phyloP scores from a whole-genome alignment of 257 asterid species.

The Fraxinus excelsior region DNA sequence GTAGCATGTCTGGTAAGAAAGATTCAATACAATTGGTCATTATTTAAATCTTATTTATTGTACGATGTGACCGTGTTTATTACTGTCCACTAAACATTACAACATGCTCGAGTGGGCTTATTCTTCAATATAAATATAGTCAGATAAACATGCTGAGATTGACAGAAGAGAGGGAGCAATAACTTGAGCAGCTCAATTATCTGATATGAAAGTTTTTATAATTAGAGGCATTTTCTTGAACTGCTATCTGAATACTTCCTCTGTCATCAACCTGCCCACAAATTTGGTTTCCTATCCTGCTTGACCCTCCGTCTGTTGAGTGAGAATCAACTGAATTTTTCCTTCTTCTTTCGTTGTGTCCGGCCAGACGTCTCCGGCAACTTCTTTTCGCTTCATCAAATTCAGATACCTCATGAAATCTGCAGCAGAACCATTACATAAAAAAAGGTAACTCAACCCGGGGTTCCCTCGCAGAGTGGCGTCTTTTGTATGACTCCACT shows the following conservation, averaged over 20 bases:
- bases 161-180: conserved; percentile 94
- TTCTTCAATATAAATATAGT: neutral
- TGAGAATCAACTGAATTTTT: conserved; percentile 44
- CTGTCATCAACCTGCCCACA: conserved; percentile 57
- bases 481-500: too few species aligned
- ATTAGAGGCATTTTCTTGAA: conserved; percentile 47
- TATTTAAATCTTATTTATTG: neutral
- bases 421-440: conserved; percentile 9
- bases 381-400: conserved; percentile 60
- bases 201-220: conserved; percentile 49
- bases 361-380: conserved; percentile 60
- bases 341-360: conserved; percentile 76
- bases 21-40: neutral
- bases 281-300: conserved; percentile 29
- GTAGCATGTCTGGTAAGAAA: neutral
- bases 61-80: neutral
- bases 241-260: conserved; percentile 40
- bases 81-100: neutral
- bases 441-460: too few species aligned
- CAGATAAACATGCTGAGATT: conserved; percentile 13
- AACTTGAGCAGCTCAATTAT: conserved; percentile 7
- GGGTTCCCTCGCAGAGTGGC: too few species aligned
- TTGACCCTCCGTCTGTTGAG: conserved; percentile 33
- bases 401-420: conserved; percentile 51
- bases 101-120: neutral